Conservation (phyloP, 345 rosid genomes). For the Brassica juncea region DNA sequence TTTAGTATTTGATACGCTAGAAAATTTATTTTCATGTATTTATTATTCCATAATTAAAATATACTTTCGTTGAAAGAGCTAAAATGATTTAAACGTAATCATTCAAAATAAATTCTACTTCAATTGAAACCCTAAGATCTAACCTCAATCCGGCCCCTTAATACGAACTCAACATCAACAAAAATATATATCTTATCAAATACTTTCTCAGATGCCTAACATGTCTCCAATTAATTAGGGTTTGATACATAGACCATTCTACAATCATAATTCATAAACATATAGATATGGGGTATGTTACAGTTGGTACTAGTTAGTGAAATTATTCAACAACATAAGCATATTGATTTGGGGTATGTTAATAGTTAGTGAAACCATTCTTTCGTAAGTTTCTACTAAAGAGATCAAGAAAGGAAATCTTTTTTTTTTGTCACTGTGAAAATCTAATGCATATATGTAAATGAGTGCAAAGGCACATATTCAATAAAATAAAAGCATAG, state of each 20-base stretch:
- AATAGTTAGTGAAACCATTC: neutral
- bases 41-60: neutral
- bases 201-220: neutral
- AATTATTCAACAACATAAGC: neutral
- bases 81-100: neutral
- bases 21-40: neutral
- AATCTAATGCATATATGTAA: neutral
- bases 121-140: conserved; percentile 25
- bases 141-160: neutral
- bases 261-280: neutral
- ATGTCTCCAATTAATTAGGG: conserved; percentile 28
- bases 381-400: neutral
- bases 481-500: conserved; percentile 7
- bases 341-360: neutral
- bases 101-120: neutral
- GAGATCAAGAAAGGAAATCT: conserved; percentile 8
- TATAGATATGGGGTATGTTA: neutral
- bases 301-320: neutral
- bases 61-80: conserved; percentile 2
- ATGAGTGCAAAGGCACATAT: conserved; percentile 4
- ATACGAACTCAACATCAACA: neutral
- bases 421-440: neutral
- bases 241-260: conserved; percentile 16
- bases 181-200: neutral
- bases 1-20: neutral